A percentile compares a stretch with the other conserved stretches of the same genome.
phyloP scores from a whole-genome alignment of 129 eudicot genomes.

The Flaveria trinervia region DNA sequence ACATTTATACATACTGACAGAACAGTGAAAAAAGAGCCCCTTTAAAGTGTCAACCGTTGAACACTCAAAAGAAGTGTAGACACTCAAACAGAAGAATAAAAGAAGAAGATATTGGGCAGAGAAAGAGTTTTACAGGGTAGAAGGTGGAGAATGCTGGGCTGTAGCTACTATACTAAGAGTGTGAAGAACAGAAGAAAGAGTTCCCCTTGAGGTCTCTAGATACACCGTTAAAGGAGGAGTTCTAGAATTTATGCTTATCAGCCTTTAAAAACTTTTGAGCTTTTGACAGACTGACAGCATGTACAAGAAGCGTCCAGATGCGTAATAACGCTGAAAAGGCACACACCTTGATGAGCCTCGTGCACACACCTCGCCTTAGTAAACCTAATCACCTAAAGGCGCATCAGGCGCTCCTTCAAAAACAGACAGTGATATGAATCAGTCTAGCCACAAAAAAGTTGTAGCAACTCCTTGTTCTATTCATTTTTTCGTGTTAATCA shows the following conservation, averaged over 20 bases:
- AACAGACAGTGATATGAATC: neutral
- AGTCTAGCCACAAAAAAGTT: neutral
- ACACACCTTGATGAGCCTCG: neutral
- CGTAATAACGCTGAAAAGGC: neutral
- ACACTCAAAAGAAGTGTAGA: neutral
- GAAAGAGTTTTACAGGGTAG: no score
- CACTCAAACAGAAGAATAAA: no score
- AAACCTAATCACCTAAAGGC: neutral
- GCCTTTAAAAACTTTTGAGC: neutral
- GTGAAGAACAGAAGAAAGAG: no score
- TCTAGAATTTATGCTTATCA: no score
- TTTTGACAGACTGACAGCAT: neutral
- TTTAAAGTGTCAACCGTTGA: neutral
- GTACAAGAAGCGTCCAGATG: neutral
- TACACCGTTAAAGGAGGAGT: no score
- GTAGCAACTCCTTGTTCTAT: neutral
- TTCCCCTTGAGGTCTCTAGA: no score
- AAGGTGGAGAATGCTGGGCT: no score
- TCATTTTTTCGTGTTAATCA: neutral
- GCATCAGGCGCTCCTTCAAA: neutral
- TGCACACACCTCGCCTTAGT: neutral
- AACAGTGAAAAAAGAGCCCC: neutral
- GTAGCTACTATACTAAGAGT: no score
- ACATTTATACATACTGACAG: neutral
- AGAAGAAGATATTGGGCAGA: no score